Conservation (phyloP, 768 basidiomycete species). For the Saitozyma sp. region DNA sequence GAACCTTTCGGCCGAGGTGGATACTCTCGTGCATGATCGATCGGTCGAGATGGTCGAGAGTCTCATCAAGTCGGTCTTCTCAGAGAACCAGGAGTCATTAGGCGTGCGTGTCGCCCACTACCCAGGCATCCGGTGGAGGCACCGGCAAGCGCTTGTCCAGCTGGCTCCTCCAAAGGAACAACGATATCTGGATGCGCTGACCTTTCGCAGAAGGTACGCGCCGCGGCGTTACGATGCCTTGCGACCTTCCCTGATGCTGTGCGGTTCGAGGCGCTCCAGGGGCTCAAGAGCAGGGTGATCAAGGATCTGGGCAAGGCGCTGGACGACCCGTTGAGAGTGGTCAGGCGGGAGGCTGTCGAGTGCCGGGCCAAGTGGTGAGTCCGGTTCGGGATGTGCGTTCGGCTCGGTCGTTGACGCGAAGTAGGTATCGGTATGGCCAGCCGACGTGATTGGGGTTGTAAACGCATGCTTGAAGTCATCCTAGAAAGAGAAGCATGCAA, state of each 20-base stretch:
- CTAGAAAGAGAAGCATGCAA: no score
- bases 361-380: constrained; percentile 59
- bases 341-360: constrained; percentile 86
- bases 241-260: constrained; percentile 71
- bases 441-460: constrained; percentile 4
- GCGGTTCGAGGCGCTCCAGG: constrained; percentile 79
- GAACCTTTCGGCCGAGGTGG: constrained; percentile 46
- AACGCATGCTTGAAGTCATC: no score
- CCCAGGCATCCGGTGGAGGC: not conserved
- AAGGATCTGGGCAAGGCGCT: constrained; percentile 71
- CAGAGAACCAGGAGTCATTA: not conserved
- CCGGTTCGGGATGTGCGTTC: not conserved
- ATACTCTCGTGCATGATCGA: constrained; percentile 63
- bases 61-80: constrained; percentile 61
- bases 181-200: not conserved
- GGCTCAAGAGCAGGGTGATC: constrained; percentile 70
- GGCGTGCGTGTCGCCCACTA: not conserved
- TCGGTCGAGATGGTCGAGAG: constrained; percentile 67
- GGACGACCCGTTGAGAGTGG: constrained; percentile 83
- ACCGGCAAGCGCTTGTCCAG: no score
- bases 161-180: no score
- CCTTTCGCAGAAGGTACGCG: constrained; percentile 67
- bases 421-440: constrained; percentile 11
- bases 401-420: no score
- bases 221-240: constrained; percentile 72